Evolutionary conservation across 164 flowering plant genomes (phyloP), one percentile per base, ranked within the genome.

Genomic region (Saururus chinensis): DNA sequence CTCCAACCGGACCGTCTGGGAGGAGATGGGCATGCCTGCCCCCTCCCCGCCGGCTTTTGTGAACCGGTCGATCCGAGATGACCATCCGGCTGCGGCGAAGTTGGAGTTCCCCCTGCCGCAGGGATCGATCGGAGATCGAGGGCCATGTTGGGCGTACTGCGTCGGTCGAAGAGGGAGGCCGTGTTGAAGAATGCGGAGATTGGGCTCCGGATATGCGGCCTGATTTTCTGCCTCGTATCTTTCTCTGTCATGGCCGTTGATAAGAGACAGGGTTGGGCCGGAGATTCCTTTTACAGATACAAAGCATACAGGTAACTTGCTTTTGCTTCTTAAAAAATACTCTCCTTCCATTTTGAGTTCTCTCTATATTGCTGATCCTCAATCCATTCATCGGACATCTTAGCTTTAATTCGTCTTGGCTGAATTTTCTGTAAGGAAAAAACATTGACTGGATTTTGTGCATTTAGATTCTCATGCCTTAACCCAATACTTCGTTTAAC

Each of bases 241-340:
- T 89, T 95, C 65, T 82, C 97, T 19, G 93, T 89, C 40, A 88
- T 95, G 96, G 96, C 93, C 5, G 84, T 95, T 5, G 92, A 95
- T 71, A 84, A 71, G 70, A 88, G 95, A 19, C 83, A 75, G 57
- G 99, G 99, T 0, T 95, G 99, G 99, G 80, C 80, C 42, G 99
- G 97, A 8, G 99, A 95, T 70, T 95, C 99, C 23, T 95, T 81
- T 66, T 82, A 88, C 67, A 87, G 99, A 37, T 91, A 95, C 72
- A 87, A 74, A 67, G 99, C 88, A 59, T 95, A 88, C 83, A 83
- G 96, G 99, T 48, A 24, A 9, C 21, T 42, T 22, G 16, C 56
- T n/a, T 19, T 4, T 53, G n/a, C 22, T 22, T 53, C 56, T 53
- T 17, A 16, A 45, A 12, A 45, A 21, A 16, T 24, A 13, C 3